phyloP scores from a whole-genome alignment of 2,329 filamentous ascomycete genomes.

The Claviceps monticola region DNA sequence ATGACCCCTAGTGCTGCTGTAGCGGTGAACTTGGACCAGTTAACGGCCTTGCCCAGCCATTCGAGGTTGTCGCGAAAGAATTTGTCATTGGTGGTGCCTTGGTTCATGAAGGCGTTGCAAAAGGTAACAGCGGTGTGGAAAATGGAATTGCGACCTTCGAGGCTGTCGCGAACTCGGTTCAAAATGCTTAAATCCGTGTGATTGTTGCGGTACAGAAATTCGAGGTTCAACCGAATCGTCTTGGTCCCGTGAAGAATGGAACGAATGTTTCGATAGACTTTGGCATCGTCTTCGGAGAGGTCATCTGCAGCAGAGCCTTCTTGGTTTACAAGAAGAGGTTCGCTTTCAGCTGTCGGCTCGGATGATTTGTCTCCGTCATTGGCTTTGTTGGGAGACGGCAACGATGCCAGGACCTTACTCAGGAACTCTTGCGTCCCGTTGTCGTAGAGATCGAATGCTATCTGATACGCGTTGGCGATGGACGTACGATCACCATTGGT shows the following conservation, averaged over 20 bases:
- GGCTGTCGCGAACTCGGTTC: constrained; percentile 90
- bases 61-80: constrained; percentile 98
- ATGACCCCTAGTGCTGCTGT: constrained; percentile 94
- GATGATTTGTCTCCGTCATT: constrained; percentile 32
- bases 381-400: constrained; percentile 43
- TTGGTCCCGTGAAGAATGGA: constrained; percentile 74
- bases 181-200: constrained; percentile 82
- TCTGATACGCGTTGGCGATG: constrained; percentile 83
- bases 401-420: constrained; percentile 69
- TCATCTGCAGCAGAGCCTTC: constrained; percentile 41
- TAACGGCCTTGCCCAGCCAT: constrained; percentile 95
- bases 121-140: constrained; percentile 97
- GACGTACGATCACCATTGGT: constrained; percentile 65
- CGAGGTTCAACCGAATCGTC: constrained; percentile 86
- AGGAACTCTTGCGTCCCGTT: constrained; percentile 97
- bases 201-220: constrained; percentile 94
- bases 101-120: constrained; percentile 98
- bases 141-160: constrained; percentile 93
- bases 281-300: constrained; percentile 37
- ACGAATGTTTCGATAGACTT: constrained; percentile 49
- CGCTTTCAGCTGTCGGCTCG: constrained; percentile 29
- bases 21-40: constrained; percentile 98
- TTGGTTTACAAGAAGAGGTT: constrained; percentile 35
- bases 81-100: constrained; percentile 92
- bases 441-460: constrained; percentile 95